phyloP scores from a whole-genome alignment of 2,329 filamentous ascomycete species.

The Cladophialophora yegresii region DNA sequence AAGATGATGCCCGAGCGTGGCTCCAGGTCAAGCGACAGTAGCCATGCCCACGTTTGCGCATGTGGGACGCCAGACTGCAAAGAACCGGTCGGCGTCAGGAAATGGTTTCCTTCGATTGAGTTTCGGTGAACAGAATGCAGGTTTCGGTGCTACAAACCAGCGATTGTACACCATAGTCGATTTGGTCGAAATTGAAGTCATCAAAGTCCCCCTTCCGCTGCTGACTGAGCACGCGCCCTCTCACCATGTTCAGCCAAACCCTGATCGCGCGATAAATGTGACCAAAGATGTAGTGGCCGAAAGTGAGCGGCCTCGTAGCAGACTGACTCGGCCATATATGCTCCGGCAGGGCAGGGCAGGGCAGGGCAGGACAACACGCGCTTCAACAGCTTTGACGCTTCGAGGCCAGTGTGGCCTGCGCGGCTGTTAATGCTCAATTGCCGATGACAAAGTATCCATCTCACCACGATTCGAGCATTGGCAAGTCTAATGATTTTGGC shows the following conservation, averaged over 20 bases:
- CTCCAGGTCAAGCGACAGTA: background rate
- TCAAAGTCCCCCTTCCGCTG: background rate
- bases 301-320: background rate
- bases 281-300: background rate
- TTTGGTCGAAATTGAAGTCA: background rate
- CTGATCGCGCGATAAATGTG: no score
- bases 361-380: no score
- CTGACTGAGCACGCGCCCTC: background rate
- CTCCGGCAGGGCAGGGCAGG: no score
- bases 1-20: conserved; percentile 44
- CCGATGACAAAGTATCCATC: no score
- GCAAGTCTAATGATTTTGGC: background rate
- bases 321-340: background rate
- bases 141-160: background rate
- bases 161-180: background rate
- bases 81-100: conserved; percentile 29
- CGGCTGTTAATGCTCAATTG: no score
- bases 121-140: conserved; percentile 21
- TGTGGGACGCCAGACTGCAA: conserved; percentile 22
- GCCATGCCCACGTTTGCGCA: conserved; percentile 10
- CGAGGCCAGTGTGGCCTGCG: no score
- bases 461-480: background rate
- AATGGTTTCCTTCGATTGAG: conserved; percentile 32
- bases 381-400: no score
- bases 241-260: background rate